Evolutionary conservation across 495 filamentous ascomycete genomes (phyloP).

Genomic region (Lasiosphaeriaceae sp.): DNA sequence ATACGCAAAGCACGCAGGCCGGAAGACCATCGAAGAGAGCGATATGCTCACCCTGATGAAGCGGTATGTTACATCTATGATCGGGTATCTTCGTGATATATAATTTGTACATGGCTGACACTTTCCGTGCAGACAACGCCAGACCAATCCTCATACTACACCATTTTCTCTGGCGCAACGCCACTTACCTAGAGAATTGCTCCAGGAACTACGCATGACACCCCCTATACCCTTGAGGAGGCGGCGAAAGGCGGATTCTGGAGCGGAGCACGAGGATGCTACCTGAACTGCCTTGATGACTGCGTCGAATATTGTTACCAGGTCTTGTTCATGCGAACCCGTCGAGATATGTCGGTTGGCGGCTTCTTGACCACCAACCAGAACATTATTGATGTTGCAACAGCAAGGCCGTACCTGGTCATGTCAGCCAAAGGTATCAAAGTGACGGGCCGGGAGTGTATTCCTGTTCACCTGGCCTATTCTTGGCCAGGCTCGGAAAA

Average conservation of each 20-base stretch:
- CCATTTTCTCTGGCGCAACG: conserved; percentile 79
- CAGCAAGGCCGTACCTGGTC: conserved; percentile 77
- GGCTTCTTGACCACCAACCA: conserved; percentile 88
- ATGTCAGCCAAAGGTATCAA: conserved; percentile 1
- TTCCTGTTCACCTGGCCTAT: no score
- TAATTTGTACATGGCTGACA: conserved; percentile 30
- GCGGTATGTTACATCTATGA: conserved; percentile 54
- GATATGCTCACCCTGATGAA: conserved; percentile 79
- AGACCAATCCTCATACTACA: conserved; percentile 66
- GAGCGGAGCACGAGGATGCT: conserved; percentile 18
- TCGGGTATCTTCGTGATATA: conserved; percentile 22
- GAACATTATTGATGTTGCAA: conserved; percentile 90
- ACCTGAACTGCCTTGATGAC: conserved; percentile 19
- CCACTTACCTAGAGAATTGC: conserved; percentile 74
- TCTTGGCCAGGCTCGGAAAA: background rate
- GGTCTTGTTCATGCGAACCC: conserved; percentile 74
- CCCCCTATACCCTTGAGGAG: conserved; percentile 39
- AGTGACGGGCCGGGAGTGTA: no score
- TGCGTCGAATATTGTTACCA: conserved; percentile 52
- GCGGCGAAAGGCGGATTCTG: conserved; percentile 8
- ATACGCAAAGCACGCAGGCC: conserved; percentile 76
- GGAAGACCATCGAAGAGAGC: conserved; percentile 80
- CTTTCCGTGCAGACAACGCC: conserved; percentile 62
- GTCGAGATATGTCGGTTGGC: conserved; percentile 64
- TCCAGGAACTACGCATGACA: conserved; percentile 76